phyloP scores from a whole-genome alignment of 306 rosid genomes.

The Biancaea sappan region DNA sequence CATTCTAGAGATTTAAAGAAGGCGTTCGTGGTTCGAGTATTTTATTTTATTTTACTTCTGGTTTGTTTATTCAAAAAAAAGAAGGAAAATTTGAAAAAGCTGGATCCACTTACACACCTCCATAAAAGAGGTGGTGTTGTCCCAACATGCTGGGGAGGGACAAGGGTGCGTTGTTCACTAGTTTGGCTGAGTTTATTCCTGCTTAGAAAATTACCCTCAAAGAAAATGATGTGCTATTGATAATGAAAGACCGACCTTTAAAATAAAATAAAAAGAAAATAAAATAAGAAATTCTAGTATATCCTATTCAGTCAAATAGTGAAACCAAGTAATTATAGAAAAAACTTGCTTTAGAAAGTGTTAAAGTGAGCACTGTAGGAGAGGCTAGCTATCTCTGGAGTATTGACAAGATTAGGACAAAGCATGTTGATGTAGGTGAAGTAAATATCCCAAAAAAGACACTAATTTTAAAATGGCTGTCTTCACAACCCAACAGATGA shows the following conservation, averaged over 20 bases:
- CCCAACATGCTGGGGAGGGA: not conserved
- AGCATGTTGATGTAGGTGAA: not conserved
- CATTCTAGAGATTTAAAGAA: slow-evolving; percentile 34
- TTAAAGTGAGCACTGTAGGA: too few species aligned
- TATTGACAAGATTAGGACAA: not conserved
- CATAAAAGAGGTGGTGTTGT: slow-evolving; percentile 4
- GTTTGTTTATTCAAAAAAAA: not conserved
- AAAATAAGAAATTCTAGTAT: too few species aligned
- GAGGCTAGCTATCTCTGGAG: not conserved
- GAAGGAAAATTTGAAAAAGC: not conserved
- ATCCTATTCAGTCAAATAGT: not conserved
- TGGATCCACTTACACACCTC: slow-evolving; percentile 15
- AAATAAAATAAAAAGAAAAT: too few species aligned
- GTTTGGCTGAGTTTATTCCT: not conserved
- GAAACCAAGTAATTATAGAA: not conserved
- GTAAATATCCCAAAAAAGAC: not conserved
- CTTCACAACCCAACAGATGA: not conserved
- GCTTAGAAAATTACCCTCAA: not conserved
- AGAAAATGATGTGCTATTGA: not conserved
- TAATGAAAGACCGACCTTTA: not conserved
- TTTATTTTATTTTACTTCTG: not conserved
- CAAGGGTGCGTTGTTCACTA: not conserved
- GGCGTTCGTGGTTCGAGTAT: not conserved
- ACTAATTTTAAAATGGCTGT: not conserved
- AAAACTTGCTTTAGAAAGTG: not conserved